phyloP scores from a whole-genome alignment of 129 eudicot genomes.

The Escallonia herrerae region DNA sequence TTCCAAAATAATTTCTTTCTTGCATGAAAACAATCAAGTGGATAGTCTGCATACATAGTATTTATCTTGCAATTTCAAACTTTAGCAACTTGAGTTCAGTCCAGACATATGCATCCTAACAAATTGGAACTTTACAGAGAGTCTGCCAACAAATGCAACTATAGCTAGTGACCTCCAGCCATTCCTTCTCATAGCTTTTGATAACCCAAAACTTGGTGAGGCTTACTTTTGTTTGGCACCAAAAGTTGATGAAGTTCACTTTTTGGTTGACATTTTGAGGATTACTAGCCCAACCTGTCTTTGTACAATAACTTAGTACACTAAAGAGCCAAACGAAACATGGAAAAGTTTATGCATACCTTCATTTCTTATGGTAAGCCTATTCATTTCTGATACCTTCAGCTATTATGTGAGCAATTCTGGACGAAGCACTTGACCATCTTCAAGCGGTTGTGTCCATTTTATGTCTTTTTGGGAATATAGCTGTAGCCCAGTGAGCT shows the following conservation, averaged over 20 bases:
- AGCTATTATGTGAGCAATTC: background rate
- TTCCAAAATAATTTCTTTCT: too few relatives aligned
- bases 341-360: background rate
- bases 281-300: background rate
- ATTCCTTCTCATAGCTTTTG: background rate
- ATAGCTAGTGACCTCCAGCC: too few relatives aligned
- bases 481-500: background rate
- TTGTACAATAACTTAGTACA: background rate
- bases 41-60: too few relatives aligned
- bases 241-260: background rate
- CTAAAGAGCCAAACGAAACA: background rate
- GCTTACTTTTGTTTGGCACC: background rate
- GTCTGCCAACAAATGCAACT: too few relatives aligned
- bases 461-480: background rate
- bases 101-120: too few relatives aligned
- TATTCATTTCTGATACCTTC: background rate
- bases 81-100: too few relatives aligned
- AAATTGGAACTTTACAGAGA: too few relatives aligned
- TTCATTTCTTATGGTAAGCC: background rate
- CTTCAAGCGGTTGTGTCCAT: slow-evolving; percentile 1
- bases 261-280: background rate
- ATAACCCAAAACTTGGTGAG: background rate
- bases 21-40: too few relatives aligned
- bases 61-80: too few relatives aligned
- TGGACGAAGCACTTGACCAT: background rate